These are phyloP conservation scores for Phytophthora aleatoria DNA, from an alignment of 352 stramenopile genomes.

Conservation along the genomic window DNA sequence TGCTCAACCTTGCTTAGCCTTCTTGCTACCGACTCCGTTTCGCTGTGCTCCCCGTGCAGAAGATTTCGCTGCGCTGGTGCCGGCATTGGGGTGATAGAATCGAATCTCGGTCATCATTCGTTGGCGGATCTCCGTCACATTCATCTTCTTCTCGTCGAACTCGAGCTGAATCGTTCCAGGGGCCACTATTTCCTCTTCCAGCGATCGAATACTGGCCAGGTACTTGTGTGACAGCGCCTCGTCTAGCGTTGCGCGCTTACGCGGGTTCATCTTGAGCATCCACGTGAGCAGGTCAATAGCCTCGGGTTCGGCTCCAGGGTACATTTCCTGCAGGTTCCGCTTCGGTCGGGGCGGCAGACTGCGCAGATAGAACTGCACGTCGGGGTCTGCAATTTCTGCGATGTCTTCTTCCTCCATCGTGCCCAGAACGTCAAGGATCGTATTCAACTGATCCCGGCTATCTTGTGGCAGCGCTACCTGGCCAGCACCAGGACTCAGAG, in stretches of 20 bases:
- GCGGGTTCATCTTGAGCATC: slow-evolving; percentile 90
- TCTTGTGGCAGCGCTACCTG: slow-evolving; percentile 82
- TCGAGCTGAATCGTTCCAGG: slow-evolving; percentile 83
- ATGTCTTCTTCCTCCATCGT: slow-evolving; percentile 88
- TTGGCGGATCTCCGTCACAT: slow-evolving; percentile 76
- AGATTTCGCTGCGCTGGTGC: slow-evolving; percentile 23
- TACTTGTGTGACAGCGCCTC: slow-evolving; percentile 87
- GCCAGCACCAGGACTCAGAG: slow-evolving; percentile 73
- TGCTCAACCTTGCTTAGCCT: slow-evolving; percentile 38
- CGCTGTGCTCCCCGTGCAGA: slow-evolving; percentile 14
- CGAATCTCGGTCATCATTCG: slow-evolving; percentile 82
- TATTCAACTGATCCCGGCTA: slow-evolving; percentile 87
- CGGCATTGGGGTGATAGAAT: slow-evolving; percentile 70
- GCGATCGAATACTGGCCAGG: slow-evolving; percentile 79
- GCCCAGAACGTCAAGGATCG: slow-evolving; percentile 87
- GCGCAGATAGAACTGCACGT: slow-evolving; percentile 84
- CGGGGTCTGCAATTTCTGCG: slow-evolving; percentile 81
- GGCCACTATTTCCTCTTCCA: slow-evolving; percentile 87
- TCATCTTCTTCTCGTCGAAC: slow-evolving; percentile 89
- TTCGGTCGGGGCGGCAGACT: slow-evolving; percentile 69
- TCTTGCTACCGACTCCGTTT: slow-evolving; percentile 37
- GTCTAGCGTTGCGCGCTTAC: slow-evolving; percentile 79
- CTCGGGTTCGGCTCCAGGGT: slow-evolving; percentile 80
- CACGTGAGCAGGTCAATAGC: slow-evolving; percentile 79
- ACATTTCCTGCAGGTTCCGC: slow-evolving; percentile 84